A percentile compares a stretch with the other conserved stretches of the same genome.
phyloP scores from a whole-genome alignment of 192 early-diverging fungal genomes.

The Coemansia sp. region DNA sequence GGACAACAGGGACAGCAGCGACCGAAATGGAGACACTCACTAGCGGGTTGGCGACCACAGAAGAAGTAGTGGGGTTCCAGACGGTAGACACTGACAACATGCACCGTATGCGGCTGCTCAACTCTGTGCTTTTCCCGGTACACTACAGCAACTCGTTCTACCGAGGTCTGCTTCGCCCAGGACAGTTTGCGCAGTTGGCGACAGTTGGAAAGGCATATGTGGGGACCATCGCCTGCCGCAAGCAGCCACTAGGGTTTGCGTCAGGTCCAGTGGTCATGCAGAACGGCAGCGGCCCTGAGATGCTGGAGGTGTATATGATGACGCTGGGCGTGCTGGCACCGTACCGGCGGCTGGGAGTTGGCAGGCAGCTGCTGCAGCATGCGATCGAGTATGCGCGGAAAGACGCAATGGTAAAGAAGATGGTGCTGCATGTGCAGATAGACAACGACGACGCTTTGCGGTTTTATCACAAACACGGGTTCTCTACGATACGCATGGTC shows the following conservation, averaged over 20 bases:
- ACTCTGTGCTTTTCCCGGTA: constrained; percentile 84
- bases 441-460: constrained; percentile 74
- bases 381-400: constrained; percentile 37
- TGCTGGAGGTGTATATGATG: constrained; percentile 76
- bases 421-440: constrained; percentile 85
- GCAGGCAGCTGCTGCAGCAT: constrained; percentile 61
- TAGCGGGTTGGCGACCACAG: not conserved
- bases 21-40: not conserved
- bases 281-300: not conserved
- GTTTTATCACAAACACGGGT: constrained; percentile 82
- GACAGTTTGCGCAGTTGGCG: constrained; percentile 69
- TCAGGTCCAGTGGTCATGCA: constrained; percentile 13
- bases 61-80: not conserved
- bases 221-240: constrained; percentile 84
- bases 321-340: constrained; percentile 87
- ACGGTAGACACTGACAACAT: constrained; percentile 54
- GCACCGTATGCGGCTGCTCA: constrained; percentile 67
- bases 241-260: constrained; percentile 56
- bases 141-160: constrained; percentile 78
- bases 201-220: constrained; percentile 63
- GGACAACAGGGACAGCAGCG: not conserved
- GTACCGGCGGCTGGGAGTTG: constrained; percentile 76
- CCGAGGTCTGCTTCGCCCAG: constrained; percentile 62
- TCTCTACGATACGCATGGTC: constrained; percentile 56
- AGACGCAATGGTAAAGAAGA: constrained; percentile 52